A percentile compares a stretch with the other conserved stretches of the same genome.
Evolutionary conservation across 139 green algal genomes (phyloP).

Genomic region (Marvania coccoides): DNA sequence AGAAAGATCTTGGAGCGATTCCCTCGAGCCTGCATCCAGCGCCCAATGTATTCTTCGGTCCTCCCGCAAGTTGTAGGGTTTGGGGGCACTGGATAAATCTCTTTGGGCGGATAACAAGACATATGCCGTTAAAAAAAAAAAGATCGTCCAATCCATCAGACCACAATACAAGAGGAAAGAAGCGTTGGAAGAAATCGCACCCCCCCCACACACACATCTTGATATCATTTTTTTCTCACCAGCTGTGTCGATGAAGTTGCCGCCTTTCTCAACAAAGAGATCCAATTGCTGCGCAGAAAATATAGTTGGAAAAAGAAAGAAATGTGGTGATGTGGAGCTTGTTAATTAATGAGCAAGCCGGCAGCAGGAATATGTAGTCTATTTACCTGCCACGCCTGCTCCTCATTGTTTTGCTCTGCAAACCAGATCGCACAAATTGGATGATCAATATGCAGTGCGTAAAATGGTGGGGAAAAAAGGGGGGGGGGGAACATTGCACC

Average conservation of each 20-base stretch:
- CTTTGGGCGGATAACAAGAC: neutral
- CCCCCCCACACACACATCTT: neutral
- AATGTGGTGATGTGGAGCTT: too few relatives aligned
- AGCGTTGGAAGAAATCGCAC: too few relatives aligned
- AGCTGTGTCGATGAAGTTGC: constrained; percentile 89
- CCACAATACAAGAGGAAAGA: too few relatives aligned
- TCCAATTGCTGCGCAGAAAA: constrained; percentile 51
- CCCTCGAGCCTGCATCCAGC: constrained; percentile 54
- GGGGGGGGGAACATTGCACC: too few relatives aligned
- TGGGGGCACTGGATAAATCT: constrained; percentile 71
- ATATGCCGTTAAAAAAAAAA: neutral
- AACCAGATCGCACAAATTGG: too few relatives aligned
- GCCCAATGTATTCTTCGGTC: constrained; percentile 67
- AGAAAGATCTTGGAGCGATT: constrained; percentile 58
- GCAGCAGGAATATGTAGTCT: too few relatives aligned
- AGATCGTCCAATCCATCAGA: neutral
- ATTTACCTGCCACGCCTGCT: constrained; percentile 41
- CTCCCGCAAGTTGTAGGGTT: constrained; percentile 23
- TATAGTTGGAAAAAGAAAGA: too few relatives aligned
- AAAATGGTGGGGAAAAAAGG: neutral
- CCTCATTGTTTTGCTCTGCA: constrained; percentile 58
- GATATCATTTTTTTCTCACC: constrained; percentile 24
- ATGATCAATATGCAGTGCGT: neutral
- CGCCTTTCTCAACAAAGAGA: constrained; percentile 35
- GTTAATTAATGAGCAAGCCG: too few relatives aligned